A percentile compares a stretch with the other conserved stretches of the same genome.
phyloP scores from a whole-genome alignment of 2,329 filamentous ascomycete species.

The Fusarium robinianum region DNA sequence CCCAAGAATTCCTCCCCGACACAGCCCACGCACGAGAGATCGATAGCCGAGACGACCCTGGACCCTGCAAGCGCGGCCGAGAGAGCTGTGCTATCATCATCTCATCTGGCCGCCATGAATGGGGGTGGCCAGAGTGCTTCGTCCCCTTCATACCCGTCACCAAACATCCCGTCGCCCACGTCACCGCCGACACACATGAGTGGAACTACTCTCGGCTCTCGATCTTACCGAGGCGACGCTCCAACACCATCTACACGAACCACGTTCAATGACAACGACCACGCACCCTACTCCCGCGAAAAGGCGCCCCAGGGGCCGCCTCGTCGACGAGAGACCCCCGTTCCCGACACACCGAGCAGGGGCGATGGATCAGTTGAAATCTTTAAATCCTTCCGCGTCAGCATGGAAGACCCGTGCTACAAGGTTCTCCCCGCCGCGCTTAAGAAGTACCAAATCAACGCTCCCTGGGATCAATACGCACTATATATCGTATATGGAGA shows the following conservation, averaged over 20 bases:
- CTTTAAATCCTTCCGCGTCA: constrained; percentile 98
- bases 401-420: constrained; percentile 96
- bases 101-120: constrained; percentile 72
- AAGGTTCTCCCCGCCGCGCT: constrained; percentile 94
- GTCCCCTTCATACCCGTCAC: constrained; percentile 61
- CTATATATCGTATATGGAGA: constrained; percentile 99
- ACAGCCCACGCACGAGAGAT: constrained; percentile 69
- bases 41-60: constrained; percentile 65
- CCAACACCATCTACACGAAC: constrained; percentile 58
- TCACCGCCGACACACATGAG: constrained; percentile 62
- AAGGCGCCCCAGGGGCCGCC: constrained; percentile 47
- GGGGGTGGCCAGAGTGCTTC: constrained; percentile 61
- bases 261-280: constrained; percentile 59
- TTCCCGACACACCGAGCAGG: constrained; percentile 62
- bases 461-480: constrained; percentile 96
- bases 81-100: constrained; percentile 67
- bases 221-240: constrained; percentile 63
- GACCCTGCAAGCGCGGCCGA: constrained; percentile 72
- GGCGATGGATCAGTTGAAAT: constrained; percentile 79
- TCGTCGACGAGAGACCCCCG: constrained; percentile 65
- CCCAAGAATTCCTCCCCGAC: constrained; percentile 80
- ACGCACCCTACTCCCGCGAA: constrained; percentile 39
- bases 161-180: constrained; percentile 72
- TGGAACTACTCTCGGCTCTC: constrained; percentile 62
- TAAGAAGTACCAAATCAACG: constrained; percentile 98